phyloP scores from a whole-genome alignment of 306 rosid genomes.

The Pyrus pyrifolia region DNA sequence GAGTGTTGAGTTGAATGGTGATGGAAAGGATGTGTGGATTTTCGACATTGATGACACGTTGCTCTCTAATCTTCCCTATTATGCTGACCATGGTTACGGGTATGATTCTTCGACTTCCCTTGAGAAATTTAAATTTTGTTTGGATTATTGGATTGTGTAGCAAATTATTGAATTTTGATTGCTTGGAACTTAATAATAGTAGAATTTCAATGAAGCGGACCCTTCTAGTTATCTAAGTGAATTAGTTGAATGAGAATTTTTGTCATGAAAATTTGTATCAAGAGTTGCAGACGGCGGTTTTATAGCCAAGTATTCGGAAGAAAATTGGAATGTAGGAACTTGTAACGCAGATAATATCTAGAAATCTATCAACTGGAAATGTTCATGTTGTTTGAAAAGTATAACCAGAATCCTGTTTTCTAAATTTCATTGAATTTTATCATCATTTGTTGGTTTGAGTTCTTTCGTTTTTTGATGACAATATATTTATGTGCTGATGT shows the following conservation, averaged over 20 bases:
- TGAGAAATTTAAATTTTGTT: not conserved
- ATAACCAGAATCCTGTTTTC: not conserved
- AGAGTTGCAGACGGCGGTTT: not conserved
- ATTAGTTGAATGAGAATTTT: not conserved
- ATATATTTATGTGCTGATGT: not conserved
- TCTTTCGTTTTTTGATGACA: not conserved
- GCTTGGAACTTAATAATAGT: not conserved
- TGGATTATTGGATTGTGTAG: not conserved
- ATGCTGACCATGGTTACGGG: constrained; percentile 72
- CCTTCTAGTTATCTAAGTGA: no score
- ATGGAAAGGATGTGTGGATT: constrained; percentile 78
- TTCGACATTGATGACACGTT: constrained; percentile 87
- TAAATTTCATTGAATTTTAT: not conserved
- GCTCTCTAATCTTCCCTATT: constrained; percentile 86
- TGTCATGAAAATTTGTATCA: not conserved
- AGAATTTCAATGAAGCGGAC: not conserved
- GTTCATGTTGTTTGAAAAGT: not conserved
- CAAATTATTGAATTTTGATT: not conserved
- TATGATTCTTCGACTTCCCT: constrained; percentile 13
- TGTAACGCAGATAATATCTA: not conserved
- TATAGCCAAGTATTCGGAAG: not conserved
- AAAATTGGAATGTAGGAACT: not conserved
- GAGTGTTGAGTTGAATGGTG: constrained; percentile 39
- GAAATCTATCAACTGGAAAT: not conserved
- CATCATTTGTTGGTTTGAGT: not conserved